Base-by-base conservation (phyloP, 495 filamentous ascomycete genomes). In the Aspergillus haitiensis region DNA sequence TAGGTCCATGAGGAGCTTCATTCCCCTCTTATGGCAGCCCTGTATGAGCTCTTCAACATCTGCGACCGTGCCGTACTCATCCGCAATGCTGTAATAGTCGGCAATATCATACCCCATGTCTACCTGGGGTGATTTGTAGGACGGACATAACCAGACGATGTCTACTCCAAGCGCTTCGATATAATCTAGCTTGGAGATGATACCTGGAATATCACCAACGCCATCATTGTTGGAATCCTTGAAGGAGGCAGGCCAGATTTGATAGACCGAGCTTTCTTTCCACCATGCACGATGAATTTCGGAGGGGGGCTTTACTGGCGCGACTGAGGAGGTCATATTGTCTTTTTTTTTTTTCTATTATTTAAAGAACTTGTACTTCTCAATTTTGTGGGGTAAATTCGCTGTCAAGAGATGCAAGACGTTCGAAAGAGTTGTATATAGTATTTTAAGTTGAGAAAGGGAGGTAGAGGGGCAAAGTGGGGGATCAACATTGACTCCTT, bases 1-100 rank as follows among this genome's bases (percentile, higher is more conserved):
- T 21, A 91, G 70, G 67, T 92, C 88, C 68, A 92, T 82, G 12
- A 91, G 76, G 32, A 91, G 67, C 65, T 83, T 88, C 85, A 92
- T 88, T 4, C 78, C 86, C 10, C 85, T 75, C 9, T 71, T 55
- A 56, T 84, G 76, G 11, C 81, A 73, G 11, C 77, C 85, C 35
- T 80, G 37, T 36, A 88, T 82, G 13, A 92, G 71, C 16, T 70
- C 68, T n/a, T 90, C 86, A 13, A 90, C 79, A 70, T 92, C 86
- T 39, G 70, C 76, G 47, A 91, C 72, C 33, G 82, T 86, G 18
- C 84, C 81, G 63, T 88, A 88, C 51, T 79, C 78, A 0, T 81
- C 73, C 51, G 86, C 79, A 32, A 90, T 83, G 48, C 72, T 78
- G 58, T 82, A 78, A 64, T 90, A 91, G 62, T 91, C 83, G 12